Evolutionary conservation across 805 yeast species (phyloP), one percentile per base, ranked within the genome.

Genomic region (Cyberlindnera maritima): DNA sequence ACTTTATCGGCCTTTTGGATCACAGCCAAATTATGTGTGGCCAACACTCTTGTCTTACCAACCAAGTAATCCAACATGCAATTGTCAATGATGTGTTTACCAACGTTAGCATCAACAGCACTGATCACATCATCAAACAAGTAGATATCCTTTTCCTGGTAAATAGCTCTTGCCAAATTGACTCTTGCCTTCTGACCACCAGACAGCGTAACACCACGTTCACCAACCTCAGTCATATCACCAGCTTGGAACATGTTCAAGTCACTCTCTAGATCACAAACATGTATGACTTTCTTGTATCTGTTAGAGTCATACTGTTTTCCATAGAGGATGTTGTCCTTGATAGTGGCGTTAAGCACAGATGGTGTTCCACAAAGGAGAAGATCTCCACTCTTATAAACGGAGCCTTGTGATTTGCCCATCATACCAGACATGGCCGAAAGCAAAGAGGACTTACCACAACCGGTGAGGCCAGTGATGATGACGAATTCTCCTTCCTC

Each of bases 111-210:
- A 65, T 83, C 89, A 18, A 83, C 89, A 1, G 88, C 88, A 54
- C 83, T 76, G 49, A 83, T 66, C 18, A 83, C 73, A 60, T 83
- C 89, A 64, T 45, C 48, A 15, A 45, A 40, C 28, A 48, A 25
- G 37, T 38, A 44, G 14, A 48, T 48, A 15, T 48, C 52, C 7
- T 15, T 29, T 8, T 44, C 76, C 11, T 96, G 79, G 63, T 92
- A 91, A 10, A 92, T 96, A 9, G 98, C 97, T 61, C 98, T 78
- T 0, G 98, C 97, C 47, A 91, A 75, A 2, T 95, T 83, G 33
- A 92, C 75, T 61, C 98, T 80, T 0, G 97, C 97, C 72, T 91
- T 92, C 66, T 92, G 97, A 32, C 98, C 98, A 39, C 98, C 98
- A 34, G 96, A 86, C 40, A 91, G 73, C 9, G 96, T 87, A 41